phyloP scores from a whole-genome alignment of 1,284 basidiomycete species.

The Leccinum fallax region DNA sequence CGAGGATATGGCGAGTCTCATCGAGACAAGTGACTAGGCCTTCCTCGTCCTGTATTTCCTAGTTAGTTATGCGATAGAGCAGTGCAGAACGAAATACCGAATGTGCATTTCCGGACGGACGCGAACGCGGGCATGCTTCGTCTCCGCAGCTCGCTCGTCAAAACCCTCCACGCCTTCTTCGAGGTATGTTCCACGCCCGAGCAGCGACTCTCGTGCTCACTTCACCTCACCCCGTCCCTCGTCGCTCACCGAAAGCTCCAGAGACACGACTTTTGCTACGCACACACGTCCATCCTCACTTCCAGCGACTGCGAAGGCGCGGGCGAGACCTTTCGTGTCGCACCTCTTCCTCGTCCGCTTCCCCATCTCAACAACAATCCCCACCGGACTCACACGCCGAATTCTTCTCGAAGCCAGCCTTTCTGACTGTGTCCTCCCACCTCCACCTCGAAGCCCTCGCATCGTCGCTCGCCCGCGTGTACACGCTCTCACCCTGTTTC shows the following conservation, averaged over 20 bases:
- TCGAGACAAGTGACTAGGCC: slow-evolving; percentile 97
- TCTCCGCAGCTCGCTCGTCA: slow-evolving; percentile 61
- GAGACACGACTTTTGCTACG: slow-evolving; percentile 77
- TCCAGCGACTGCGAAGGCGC: slow-evolving; percentile 97
- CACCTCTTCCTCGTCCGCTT: slow-evolving; percentile 28
- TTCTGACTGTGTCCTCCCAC: slow-evolving; percentile 93
- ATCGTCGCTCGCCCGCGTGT: slow-evolving; percentile 79
- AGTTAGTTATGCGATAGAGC: slow-evolving; percentile 2
- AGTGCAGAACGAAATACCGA: slow-evolving; percentile 10
- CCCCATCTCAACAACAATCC: slow-evolving; percentile 2
- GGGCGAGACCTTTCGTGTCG: slow-evolving; percentile 87
- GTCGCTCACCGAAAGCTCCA: slow-evolving; percentile 34
- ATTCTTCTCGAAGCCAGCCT: slow-evolving; percentile 77
- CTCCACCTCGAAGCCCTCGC: slow-evolving; percentile 92
- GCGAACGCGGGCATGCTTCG: slow-evolving; percentile 74
- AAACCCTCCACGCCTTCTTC: slow-evolving; percentile 63
- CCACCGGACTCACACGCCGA: slow-evolving; percentile 37
- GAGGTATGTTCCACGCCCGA: slow-evolving; percentile 50
- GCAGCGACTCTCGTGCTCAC: neutral
- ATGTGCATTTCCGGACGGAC: slow-evolving; percentile 63
- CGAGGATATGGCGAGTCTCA: slow-evolving; percentile 95
- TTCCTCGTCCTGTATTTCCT: slow-evolving; percentile 65
- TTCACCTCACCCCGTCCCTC: slow-evolving; percentile 1
- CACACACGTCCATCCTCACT: slow-evolving; percentile 88
- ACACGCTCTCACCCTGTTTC: slow-evolving; percentile 91